Evolutionary conservation across 2,329 filamentous ascomycete genomes (phyloP).

Genomic region (Colletotrichum liriopes): DNA sequence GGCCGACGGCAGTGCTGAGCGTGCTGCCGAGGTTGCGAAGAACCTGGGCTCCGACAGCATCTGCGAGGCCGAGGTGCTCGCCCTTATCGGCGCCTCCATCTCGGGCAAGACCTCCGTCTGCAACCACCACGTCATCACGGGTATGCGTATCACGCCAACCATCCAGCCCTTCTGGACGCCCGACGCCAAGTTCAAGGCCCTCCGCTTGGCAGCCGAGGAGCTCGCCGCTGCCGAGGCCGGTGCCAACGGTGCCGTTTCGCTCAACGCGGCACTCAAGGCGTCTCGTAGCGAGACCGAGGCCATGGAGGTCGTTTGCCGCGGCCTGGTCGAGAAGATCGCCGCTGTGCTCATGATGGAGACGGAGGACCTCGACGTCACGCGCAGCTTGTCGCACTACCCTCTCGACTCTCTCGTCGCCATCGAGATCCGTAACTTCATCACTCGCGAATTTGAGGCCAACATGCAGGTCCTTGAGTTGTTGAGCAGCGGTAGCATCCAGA

Average conservation of each 20-base stretch:
- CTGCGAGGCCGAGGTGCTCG: constrained; percentile 68
- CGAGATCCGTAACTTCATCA: constrained; percentile 67
- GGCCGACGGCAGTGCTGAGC: constrained; percentile 60
- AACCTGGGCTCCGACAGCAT: constrained; percentile 66
- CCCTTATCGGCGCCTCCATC: constrained; percentile 67
- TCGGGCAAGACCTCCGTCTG: constrained; percentile 59
- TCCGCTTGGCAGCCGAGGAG: constrained; percentile 59
- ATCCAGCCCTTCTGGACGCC: constrained; percentile 67
- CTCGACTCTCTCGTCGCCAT: constrained; percentile 66
- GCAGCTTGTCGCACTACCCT: constrained; percentile 56
- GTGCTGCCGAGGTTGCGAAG: constrained; percentile 62
- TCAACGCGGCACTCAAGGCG: constrained; percentile 60
- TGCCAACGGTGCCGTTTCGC: constrained; percentile 52
- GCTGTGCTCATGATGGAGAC: constrained; percentile 64
- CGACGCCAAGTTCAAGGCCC: constrained; percentile 69
- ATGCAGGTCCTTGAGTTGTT: constrained; percentile 71
- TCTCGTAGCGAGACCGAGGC: constrained; percentile 62
- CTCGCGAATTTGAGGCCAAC: constrained; percentile 64
- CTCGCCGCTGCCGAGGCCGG: constrained; percentile 55
- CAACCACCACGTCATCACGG: constrained; percentile 68
- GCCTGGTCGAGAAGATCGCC: constrained; percentile 64
- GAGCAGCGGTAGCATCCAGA: constrained; percentile 66
- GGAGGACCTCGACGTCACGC: constrained; percentile 64
- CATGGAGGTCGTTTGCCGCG: constrained; percentile 60
- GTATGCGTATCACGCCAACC: constrained; percentile 64